Evolutionary conservation across 345 rosid species (phyloP).

Genomic region (Linum usitatissimum): DNA sequence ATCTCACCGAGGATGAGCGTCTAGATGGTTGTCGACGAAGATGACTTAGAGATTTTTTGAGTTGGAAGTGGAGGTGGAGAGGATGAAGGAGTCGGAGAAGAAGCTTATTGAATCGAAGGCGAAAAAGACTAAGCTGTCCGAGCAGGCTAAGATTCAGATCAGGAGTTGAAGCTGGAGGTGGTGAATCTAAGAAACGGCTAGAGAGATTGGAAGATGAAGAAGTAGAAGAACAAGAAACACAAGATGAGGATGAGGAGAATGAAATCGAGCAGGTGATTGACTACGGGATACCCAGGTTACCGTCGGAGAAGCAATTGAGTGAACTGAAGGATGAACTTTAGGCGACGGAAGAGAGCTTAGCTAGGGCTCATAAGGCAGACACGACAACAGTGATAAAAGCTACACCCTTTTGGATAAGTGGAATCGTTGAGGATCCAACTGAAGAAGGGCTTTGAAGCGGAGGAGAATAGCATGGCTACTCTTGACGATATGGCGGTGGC

Average conservation of each 20-base stretch:
- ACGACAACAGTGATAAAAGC: conserved; percentile 18
- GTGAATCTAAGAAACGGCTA: conserved; percentile 15
- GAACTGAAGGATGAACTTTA: conserved; percentile 31
- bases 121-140: conserved; percentile 11
- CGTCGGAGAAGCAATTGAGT: conserved; percentile 17
- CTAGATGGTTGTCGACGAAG: conserved; percentile 17
- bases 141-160: conserved; percentile 13
- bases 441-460: conserved; percentile 43
- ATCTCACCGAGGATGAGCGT: conserved; percentile 18
- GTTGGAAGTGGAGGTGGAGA: conserved; percentile 38
- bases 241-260: conserved; percentile 14
- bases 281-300: background rate
- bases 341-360: conserved; percentile 19
- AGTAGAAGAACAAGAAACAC: conserved; percentile 7
- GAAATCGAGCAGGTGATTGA: conserved; percentile 9
- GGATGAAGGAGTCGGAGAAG: conserved; percentile 28
- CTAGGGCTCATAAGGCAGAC: conserved; percentile 28
- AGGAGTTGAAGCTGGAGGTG: conserved; percentile 39
- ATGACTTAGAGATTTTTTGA: conserved; percentile 25
- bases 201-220: conserved; percentile 18
- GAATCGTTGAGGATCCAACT: conserved; percentile 34
- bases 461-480: conserved; percentile 66
- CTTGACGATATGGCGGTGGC: conserved; percentile 86
- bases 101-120: conserved; percentile 29
- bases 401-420: conserved; percentile 27